Evolutionary conservation across 164 flowering plant genomes (phyloP).

Genomic region (Hamamelis virginiana): DNA sequence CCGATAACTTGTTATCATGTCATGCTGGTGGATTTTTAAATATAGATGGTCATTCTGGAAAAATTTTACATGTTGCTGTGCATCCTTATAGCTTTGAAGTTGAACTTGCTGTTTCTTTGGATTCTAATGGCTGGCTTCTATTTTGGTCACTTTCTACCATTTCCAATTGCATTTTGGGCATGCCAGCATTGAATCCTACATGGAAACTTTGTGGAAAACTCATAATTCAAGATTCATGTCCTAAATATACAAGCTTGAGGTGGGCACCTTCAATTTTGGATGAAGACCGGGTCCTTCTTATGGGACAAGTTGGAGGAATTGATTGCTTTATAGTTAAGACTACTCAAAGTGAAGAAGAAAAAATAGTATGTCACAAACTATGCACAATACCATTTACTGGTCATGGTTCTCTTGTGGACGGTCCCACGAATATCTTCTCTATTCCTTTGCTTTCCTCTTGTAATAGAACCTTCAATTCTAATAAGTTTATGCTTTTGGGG

Average conservation of each 20-base stretch:
- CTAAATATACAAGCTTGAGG: conserved; percentile 59
- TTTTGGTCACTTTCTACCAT: conserved; percentile 69
- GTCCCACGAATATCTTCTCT: conserved; percentile 51
- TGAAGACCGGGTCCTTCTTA: conserved; percentile 53
- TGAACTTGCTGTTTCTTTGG: conserved; percentile 77
- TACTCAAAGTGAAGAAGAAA: conserved; percentile 32
- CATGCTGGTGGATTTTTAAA: conserved; percentile 31
- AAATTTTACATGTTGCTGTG: conserved; percentile 62
- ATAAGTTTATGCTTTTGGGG: conserved; percentile 62
- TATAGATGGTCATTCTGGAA: conserved; percentile 70
- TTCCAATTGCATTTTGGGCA: conserved; percentile 38
- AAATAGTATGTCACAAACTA: conserved; percentile 45
- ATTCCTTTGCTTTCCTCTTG: conserved; percentile 51
- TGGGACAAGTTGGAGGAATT: conserved; percentile 71
- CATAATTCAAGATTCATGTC: conserved; percentile 20
- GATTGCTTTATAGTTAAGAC: conserved; percentile 61
- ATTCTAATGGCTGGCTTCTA: conserved; percentile 68
- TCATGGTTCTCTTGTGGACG: conserved; percentile 30
- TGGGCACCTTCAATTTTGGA: conserved; percentile 75
- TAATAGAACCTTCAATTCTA: conserved; percentile 27
- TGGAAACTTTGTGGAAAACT: conserved; percentile 60
- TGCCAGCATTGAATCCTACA: conserved; percentile 47
- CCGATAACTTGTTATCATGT: conserved; percentile 27
- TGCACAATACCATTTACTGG: conserved; percentile 65
- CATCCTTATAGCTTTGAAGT: conserved; percentile 60